Evolutionary conservation across 192 early-diverging fungal genomes (phyloP).

Genomic region (Chytriomyces hyalinus): DNA sequence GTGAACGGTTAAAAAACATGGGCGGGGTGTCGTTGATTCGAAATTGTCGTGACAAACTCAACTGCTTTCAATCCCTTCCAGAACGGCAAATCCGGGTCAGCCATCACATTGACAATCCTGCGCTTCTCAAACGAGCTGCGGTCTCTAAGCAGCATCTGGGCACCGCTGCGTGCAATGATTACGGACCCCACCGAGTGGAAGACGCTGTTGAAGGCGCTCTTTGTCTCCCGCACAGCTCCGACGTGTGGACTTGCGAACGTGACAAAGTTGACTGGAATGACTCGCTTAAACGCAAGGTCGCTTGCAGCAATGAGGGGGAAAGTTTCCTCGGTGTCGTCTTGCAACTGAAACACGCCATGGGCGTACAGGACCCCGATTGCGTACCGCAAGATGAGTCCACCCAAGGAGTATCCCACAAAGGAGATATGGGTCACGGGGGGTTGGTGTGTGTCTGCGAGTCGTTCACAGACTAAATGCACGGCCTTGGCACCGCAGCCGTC

Average conservation of each 20-base stretch:
- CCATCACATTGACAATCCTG: slow-evolving; percentile 14
- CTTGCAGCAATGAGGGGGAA: neutral
- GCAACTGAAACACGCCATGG: slow-evolving; percentile 7
- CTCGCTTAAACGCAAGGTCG: neutral
- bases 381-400: slow-evolving; percentile 58
- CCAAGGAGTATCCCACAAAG: slow-evolving; percentile 59
- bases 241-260: slow-evolving; percentile 58
- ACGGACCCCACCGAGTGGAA: slow-evolving; percentile 31
- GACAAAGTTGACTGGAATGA: slow-evolving; percentile 47
- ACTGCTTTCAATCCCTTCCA: slow-evolving; percentile 19
- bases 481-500: slow-evolving; percentile 47
- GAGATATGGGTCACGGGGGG: slow-evolving; percentile 44
- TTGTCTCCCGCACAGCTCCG: slow-evolving; percentile 32
- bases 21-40: neutral
- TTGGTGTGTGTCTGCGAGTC: slow-evolving; percentile 12
- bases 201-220: slow-evolving; percentile 13
- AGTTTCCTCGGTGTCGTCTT: slow-evolving; percentile 16
- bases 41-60: no score
- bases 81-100: slow-evolving; percentile 36
- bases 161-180: slow-evolving; percentile 23
- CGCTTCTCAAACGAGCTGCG: neutral
- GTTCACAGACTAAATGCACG: slow-evolving; percentile 15
- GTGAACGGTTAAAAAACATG: neutral
- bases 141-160: slow-evolving; percentile 24
- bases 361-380: slow-evolving; percentile 52